Conservation (phyloP, 305 asterid genomes). For the Fraxinus floribunda region DNA sequence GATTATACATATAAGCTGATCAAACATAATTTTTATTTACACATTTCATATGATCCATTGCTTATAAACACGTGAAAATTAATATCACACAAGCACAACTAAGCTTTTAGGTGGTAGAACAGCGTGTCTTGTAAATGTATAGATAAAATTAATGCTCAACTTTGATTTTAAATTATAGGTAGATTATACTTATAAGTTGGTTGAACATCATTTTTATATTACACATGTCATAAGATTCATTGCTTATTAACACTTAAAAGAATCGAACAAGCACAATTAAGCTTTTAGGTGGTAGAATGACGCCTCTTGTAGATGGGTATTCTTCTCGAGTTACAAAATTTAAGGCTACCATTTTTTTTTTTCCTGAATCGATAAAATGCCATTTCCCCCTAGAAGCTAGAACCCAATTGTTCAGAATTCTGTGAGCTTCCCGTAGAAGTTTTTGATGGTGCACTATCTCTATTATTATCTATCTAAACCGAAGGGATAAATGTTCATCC, state of each 20-base stretch:
- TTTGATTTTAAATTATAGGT: background rate
- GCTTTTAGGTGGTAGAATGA: background rate
- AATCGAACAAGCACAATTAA: background rate
- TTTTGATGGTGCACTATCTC: background rate
- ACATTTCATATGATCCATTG: background rate
- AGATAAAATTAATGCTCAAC: background rate
- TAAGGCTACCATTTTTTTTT: background rate
- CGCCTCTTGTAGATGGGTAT: background rate
- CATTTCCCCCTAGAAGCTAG: background rate
- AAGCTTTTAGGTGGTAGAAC: background rate
- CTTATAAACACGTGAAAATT: background rate
- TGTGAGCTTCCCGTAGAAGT: background rate
- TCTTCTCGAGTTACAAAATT: background rate
- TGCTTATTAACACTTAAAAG: background rate
- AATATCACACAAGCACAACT: background rate
- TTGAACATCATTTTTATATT: background rate
- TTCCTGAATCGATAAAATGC: background rate
- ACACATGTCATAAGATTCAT: background rate
- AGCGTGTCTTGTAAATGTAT: no score
- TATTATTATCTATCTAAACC: background rate
- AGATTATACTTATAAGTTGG: background rate
- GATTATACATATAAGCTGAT: background rate
- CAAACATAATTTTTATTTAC: background rate
- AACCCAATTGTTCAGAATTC: background rate
- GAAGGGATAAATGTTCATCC: background rate